A percentile compares a stretch with the other conserved stretches of the same genome.
phyloP scores from a whole-genome alignment of 306 rosid genomes.

The Rubus idaeus region DNA sequence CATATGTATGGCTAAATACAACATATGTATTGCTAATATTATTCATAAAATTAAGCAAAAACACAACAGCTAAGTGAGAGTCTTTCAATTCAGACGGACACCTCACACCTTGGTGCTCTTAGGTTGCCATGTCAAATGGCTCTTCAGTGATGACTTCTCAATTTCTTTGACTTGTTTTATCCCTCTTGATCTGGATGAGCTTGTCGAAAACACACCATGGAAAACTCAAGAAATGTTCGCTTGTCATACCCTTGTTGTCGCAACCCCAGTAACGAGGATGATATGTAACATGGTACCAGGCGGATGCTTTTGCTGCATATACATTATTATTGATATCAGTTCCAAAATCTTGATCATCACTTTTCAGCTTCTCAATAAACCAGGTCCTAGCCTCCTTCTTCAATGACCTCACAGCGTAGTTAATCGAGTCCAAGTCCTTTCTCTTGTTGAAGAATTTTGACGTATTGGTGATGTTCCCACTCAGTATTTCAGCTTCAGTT shows the following conservation, averaged over 20 bases:
- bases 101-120: no score
- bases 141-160: no score
- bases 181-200: constrained; percentile 34
- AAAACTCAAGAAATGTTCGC: constrained; percentile 43
- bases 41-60: no score
- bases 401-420: constrained; percentile 43
- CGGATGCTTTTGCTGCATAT: constrained; percentile 45
- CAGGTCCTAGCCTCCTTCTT: constrained; percentile 35
- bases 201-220: constrained; percentile 42
- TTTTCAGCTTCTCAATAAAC: constrained; percentile 23
- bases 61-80: no score
- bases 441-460: constrained; percentile 47
- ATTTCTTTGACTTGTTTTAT: neutral
- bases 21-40: no score
- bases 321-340: neutral
- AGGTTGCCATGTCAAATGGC: no score
- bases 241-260: constrained; percentile 26
- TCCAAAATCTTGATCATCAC: neutral
- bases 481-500: constrained; percentile 66
- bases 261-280: constrained; percentile 18
- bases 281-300: constrained; percentile 53
- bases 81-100: neutral
- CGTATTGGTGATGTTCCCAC: constrained; percentile 53
- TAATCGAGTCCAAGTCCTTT: constrained; percentile 57
- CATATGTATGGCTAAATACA: no score